Base-by-base conservation (phyloP, 2,329 filamentous ascomycete species). In the Ceratocystiopsis minuta region DNA sequence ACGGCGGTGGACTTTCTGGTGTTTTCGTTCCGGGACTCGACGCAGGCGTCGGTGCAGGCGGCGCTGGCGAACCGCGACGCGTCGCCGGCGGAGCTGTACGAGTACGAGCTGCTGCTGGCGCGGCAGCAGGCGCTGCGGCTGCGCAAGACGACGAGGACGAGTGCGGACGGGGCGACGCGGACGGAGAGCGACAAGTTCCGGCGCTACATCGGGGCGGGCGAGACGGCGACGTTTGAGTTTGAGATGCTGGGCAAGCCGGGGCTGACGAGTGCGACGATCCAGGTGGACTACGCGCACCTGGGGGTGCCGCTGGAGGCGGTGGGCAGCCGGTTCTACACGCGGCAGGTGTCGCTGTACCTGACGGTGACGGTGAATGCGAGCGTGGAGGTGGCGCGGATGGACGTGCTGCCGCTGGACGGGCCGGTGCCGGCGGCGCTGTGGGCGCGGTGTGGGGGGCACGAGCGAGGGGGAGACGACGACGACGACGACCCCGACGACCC, bases 301-400 rank as follows among this genome's bases (percentile, higher is more conserved):
- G 83, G 83, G 2, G 69, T 75, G 31, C 65, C 76, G 6, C 67
- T 67, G n/a, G 73, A 12, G 75, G 75, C 86, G 43, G 62, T 87
- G 2, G 67, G 70, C 18, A 76, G 80, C 33, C 69, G 74, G 32
- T 93, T 94, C 53, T 84, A 86, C 54, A 94, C 87, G 0, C 72
- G 87, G 34, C 83, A 90, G 54, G 69, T 93, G 15, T 78, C 78
- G 16, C 66, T 93, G 24, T 81, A 85, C 14, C 64, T 96, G 44
- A 83, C 80, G 0, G 73, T 95, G 15, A 95, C 88, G 6, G 88
- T 96, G 38, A 95, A 95, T 54, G 82, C 86, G 4, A 90, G 85
- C 53, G 68, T 95, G 20, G 85, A 95, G 53, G 65, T 95, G 11
- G 70, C 78, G 32, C 72, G 84, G 34, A 76, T 87, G 49, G 87